Evolutionary conservation across 495 filamentous ascomycete species (phyloP), one percentile per base, ranked within the genome.

Genomic region (Penicillium pulvis): DNA sequence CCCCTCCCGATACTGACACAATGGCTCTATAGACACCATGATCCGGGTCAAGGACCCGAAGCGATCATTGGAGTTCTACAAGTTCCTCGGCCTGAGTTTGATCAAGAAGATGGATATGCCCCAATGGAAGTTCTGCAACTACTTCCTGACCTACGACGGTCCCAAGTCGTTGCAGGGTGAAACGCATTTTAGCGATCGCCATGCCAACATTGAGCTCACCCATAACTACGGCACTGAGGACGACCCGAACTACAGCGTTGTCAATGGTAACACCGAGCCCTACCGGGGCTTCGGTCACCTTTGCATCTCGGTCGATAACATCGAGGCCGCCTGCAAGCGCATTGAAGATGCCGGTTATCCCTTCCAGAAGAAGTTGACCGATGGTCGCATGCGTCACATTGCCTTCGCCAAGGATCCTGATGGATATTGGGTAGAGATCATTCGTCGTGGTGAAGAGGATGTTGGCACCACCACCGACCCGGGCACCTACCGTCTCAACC

Each of bases 161-260:
- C 58, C 90, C 81, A n/a, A 85, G 83, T 70, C 88, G 80, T 64
- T 87, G 81, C 74, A 93, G 88, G 73, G 85, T 86, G 65, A 85
- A 84, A 63, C 90, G 85, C 69, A 89, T 57, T 88, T 87, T 74
- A 91, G 87, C 55, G 90, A 95, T 73, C 90, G 93, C 53, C 87
- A 97, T 65, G 93, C 90, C 33, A 78, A 97, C 20, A 83, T 98
- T 62, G 94, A 98, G 70, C 85, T 98, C 57, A 96, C 91, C 55
- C 94, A 98, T 82, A 97, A 97, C 81, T 90, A 97, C 73, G 94
- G 94, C 66, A 97, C 92, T 16, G 94, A 98, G 75, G 81, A 81
- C 57, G 90, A 98, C 71, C 84, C 88, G 19, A 79, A 85, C 68
- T 98, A 90, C 81, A 88, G 85, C 68, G 76, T 93, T 60, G 86